Conservation (phyloP, 768 basidiomycete genomes). For the Leccinellum albellum region DNA sequence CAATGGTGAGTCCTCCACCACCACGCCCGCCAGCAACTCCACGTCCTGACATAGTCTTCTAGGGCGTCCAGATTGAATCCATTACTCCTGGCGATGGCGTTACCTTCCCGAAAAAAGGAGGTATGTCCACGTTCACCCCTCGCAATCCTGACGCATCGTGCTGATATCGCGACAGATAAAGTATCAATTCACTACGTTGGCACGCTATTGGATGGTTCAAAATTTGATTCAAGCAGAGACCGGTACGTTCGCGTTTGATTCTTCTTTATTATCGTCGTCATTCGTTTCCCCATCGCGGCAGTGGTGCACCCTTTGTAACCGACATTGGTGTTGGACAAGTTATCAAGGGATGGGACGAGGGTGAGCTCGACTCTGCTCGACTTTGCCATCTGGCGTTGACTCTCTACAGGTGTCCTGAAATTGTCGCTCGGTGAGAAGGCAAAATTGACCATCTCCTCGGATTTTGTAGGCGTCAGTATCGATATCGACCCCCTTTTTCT, state of each 20-base stretch:
- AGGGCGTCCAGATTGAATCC: too few relatives aligned
- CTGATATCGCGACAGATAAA: constrained; percentile 44
- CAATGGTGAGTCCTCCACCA: constrained; percentile 27
- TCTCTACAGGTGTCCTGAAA: constrained; percentile 60
- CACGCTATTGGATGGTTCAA: constrained; percentile 55
- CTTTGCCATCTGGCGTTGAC: background rate
- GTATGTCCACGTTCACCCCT: constrained; percentile 41
- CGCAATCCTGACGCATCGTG: constrained; percentile 15
- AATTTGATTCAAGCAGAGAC: constrained; percentile 75
- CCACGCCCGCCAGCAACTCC: background rate
- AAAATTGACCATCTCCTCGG: constrained; percentile 59
- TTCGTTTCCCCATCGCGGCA: constrained; percentile 28
- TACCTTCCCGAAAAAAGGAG: constrained; percentile 65
- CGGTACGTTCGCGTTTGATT: constrained; percentile 43
- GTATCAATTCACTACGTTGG: constrained; percentile 82
- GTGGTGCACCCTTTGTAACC: constrained; percentile 59
- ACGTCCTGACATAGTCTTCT: constrained; percentile 3
- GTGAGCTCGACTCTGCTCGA: constrained; percentile 35
- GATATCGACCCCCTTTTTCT: constrained; percentile 2
- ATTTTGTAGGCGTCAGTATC: constrained; percentile 56
- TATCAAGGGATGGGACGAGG: constrained; percentile 90
- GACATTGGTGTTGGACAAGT: constrained; percentile 78
- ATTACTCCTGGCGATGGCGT: constrained; percentile 63
- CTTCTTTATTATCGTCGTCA: background rate
- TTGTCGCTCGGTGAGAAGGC: constrained; percentile 78